Evolutionary conservation across 164 flowering plant genomes (phyloP).

Genomic region (Chimonanthus salicifolius): DNA sequence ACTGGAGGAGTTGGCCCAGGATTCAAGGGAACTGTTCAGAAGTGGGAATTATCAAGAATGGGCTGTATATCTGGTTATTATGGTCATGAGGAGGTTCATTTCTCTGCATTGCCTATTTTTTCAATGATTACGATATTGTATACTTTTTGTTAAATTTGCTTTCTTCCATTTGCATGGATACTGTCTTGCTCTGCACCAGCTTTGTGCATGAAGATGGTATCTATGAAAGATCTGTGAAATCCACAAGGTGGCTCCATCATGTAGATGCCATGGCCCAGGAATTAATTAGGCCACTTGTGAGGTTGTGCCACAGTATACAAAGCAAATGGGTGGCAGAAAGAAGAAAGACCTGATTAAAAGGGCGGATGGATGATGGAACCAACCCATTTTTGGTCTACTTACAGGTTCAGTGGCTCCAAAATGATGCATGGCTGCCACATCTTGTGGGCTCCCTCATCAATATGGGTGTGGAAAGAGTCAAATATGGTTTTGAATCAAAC

Average conservation of each 20-base stretch:
- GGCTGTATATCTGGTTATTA: slow-evolving; percentile 72
- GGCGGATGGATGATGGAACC: neutral
- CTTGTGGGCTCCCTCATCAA: neutral
- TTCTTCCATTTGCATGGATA: too few species aligned
- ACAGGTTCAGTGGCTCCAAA: neutral
- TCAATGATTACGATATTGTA: neutral
- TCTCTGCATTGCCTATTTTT: slow-evolving; percentile 6
- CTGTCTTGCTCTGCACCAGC: too few species aligned
- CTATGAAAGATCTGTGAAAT: too few species aligned
- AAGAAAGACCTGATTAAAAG: neutral
- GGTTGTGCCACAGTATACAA: neutral
- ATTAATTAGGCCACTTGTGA: neutral
- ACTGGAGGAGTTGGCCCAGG: slow-evolving; percentile 95
- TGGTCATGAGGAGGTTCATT: slow-evolving; percentile 95
- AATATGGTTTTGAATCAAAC: too few species aligned
- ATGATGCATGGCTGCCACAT: neutral
- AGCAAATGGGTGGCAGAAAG: too few species aligned
- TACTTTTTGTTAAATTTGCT: too few species aligned
- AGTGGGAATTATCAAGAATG: slow-evolving; percentile 75
- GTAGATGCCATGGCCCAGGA: neutral
- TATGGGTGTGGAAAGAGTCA: too few species aligned
- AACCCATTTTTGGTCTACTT: neutral
- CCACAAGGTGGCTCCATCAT: too few species aligned
- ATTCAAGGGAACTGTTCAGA: slow-evolving; percentile 90
- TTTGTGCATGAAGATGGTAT: too few species aligned